Conservation (phyloP, 139 green algal species). For the Closterium sp. region DNA sequence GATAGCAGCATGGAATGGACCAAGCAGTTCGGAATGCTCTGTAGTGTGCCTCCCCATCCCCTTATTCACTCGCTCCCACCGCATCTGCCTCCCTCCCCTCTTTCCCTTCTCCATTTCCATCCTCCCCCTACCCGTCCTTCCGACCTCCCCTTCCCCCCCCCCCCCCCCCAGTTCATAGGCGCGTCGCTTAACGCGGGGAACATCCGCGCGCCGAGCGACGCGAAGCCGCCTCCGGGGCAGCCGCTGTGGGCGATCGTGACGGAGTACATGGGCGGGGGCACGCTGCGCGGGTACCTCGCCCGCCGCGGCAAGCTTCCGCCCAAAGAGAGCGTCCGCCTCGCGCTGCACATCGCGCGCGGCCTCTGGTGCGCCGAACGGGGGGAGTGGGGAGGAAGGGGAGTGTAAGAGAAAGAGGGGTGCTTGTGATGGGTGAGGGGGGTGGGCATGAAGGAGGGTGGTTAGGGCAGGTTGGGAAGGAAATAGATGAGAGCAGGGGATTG, state of each 20-base stretch:
- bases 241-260: constrained; percentile 34
- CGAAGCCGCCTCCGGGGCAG: background rate
- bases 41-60: background rate
- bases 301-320: background rate
- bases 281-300: constrained; percentile 8
- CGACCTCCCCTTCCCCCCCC: background rate
- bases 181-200: constrained; percentile 13
- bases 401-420: background rate
- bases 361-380: constrained; percentile 5
- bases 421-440: background rate
- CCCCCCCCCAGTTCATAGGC: background rate
- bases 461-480: background rate
- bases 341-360: constrained; percentile 27
- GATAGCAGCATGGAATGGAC: no score
- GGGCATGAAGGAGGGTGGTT: background rate
- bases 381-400: no score
- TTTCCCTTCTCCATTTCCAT: background rate
- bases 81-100: background rate
- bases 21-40: no score
- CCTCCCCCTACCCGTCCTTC: background rate
- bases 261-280: constrained; percentile 30
- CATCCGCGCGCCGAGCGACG: background rate
- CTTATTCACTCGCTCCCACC: background rate
- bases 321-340: constrained; percentile 9
- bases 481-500: no score